Evolutionary conservation across 2,329 filamentous ascomycete genomes (phyloP).

Genomic region (Sporothrix schenckii): DNA sequence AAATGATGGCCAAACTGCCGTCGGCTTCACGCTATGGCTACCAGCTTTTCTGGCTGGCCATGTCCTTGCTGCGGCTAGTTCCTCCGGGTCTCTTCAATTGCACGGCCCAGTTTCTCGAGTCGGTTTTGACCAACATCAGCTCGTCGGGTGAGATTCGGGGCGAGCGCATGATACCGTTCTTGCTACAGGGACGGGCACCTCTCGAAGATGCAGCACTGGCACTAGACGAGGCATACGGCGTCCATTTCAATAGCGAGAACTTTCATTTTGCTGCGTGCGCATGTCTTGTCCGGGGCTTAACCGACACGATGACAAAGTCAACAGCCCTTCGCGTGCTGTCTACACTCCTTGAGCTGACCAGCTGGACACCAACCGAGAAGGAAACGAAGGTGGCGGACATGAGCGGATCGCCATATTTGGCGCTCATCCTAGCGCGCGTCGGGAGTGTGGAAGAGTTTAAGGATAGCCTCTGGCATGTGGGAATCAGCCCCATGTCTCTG

Average conservation of each 20-base stretch:
- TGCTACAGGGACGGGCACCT: conserved; percentile 63
- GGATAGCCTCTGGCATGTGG: conserved; percentile 64
- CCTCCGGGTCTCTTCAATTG: conserved; percentile 67
- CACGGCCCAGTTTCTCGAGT: conserved; percentile 65
- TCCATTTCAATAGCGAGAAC: conserved; percentile 65
- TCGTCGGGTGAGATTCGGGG: conserved; percentile 62
- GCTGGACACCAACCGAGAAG: conserved; percentile 32
- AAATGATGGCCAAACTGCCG: conserved; percentile 71
- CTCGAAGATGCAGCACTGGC: conserved; percentile 65
- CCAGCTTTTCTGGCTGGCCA: conserved; percentile 71
- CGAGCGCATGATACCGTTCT: conserved; percentile 60
- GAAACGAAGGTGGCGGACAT: conserved; percentile 39
- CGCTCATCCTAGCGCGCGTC: conserved; percentile 61
- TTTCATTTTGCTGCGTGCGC: conserved; percentile 70
- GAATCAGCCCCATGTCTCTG: conserved; percentile 53
- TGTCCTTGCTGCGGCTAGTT: conserved; percentile 66
- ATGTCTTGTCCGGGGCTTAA: conserved; percentile 65
- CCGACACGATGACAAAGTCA: conserved; percentile 62
- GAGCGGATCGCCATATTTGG: conserved; percentile 60
- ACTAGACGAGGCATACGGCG: conserved; percentile 66
- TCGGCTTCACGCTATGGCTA: conserved; percentile 68
- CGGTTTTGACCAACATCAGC: conserved; percentile 66
- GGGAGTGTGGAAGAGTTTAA: conserved; percentile 62
- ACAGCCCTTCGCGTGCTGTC: conserved; percentile 63
- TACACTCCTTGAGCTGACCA: conserved; percentile 60